Conservation (phyloP, 768 basidiomycete species). For the Lactarius sp. region DNA sequence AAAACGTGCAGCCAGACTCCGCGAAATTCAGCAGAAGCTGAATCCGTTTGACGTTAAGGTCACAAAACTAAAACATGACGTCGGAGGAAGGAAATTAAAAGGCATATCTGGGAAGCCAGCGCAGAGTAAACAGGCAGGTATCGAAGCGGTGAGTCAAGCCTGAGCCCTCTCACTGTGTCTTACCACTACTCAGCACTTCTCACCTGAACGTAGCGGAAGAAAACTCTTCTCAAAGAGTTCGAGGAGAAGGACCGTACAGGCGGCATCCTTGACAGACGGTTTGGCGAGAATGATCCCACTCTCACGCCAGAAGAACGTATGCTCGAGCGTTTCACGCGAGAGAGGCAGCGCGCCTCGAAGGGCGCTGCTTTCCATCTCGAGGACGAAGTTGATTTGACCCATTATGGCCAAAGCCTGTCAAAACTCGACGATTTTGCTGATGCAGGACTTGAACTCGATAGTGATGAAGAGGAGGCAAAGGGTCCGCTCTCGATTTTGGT, state of each 20-base stretch:
- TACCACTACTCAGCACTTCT: constrained; percentile 1
- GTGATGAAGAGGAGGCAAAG: constrained; percentile 53
- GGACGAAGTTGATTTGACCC: constrained; percentile 86
- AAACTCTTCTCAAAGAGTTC: constrained; percentile 83
- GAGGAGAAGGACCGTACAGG: constrained; percentile 78
- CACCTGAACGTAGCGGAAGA: constrained; percentile 58
- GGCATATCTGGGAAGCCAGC: constrained; percentile 81
- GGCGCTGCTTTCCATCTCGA: constrained; percentile 83
- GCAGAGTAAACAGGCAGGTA: constrained; percentile 82
- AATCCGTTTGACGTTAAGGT: constrained; percentile 95
- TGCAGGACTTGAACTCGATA: constrained; percentile 52
- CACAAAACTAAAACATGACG: constrained; percentile 88
- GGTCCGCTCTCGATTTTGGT: constrained; percentile 18
- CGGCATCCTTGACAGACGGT: constrained; percentile 88
- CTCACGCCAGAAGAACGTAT: constrained; percentile 96
- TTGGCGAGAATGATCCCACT: constrained; percentile 90
- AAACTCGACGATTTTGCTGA: constrained; percentile 82
- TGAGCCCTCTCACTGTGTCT: constrained; percentile 26
- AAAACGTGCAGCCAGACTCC: constrained; percentile 72
- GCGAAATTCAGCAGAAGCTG: constrained; percentile 77
- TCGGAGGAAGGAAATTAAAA: constrained; percentile 82
- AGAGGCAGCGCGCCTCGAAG: constrained; percentile 75
- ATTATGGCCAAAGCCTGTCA: constrained; percentile 85
- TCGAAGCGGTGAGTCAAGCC: constrained; percentile 62
- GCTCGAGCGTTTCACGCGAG: constrained; percentile 91